Conservation (phyloP, 495 filamentous ascomycete genomes). For the Xylaria acuta region DNA sequence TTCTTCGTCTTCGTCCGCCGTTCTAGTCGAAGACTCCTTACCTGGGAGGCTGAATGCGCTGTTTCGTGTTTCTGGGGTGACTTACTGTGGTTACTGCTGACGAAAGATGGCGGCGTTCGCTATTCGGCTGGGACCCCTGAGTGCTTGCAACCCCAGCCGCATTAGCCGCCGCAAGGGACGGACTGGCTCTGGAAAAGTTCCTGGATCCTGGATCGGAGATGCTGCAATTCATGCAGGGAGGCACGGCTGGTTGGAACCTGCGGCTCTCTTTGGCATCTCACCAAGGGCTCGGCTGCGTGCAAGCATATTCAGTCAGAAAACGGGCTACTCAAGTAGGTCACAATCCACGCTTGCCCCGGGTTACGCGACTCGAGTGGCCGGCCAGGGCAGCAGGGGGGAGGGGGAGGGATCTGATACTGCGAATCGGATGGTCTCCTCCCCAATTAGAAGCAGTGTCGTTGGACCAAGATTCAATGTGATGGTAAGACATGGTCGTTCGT, state of each 20-base stretch:
- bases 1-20: slow-evolving; percentile 13
- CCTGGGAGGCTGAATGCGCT: not conserved
- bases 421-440: slow-evolving; percentile 31
- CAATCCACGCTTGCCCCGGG: not conserved
- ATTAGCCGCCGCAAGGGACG: slow-evolving; percentile 20
- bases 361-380: not conserved
- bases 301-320: not conserved
- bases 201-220: slow-evolving; percentile 20
- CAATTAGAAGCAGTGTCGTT: slow-evolving; percentile 28
- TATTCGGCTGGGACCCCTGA: slow-evolving; percentile 22
- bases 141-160: slow-evolving; percentile 24
- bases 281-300: not conserved
- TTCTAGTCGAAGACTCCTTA: not conserved
- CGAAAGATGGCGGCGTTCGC: slow-evolving; percentile 2
- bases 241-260: slow-evolving; percentile 14
- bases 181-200: slow-evolving; percentile 21
- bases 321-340: not conserved
- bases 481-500: slow-evolving; percentile 38
- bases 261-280: slow-evolving; percentile 22
- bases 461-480: slow-evolving; percentile 31
- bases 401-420: slow-evolving; percentile 17
- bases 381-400: slow-evolving; percentile 17
- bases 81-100: slow-evolving; percentile 8
- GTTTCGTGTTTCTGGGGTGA: slow-evolving; percentile 14
- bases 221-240: slow-evolving; percentile 21